Conservation (phyloP, 768 basidiomycete species). For the Rhodotorula babjevae region DNA sequence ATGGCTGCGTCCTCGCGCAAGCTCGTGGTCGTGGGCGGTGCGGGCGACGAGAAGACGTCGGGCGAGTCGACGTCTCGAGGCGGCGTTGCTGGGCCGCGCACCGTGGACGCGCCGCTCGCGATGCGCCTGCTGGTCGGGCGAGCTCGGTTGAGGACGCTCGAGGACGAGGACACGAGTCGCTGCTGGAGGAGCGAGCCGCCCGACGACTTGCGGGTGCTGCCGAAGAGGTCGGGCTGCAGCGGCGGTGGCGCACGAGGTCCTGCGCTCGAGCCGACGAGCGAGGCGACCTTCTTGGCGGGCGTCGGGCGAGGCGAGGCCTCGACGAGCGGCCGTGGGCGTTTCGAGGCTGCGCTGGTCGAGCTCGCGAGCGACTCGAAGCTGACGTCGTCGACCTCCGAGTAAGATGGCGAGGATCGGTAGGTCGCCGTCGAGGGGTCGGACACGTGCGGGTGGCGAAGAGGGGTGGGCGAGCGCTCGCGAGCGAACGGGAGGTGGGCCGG, state of each 20-base stretch:
- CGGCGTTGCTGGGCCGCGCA: slow-evolving; percentile 19
- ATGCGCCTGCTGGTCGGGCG: neutral
- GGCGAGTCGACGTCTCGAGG: slow-evolving; percentile 1
- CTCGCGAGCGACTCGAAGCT: neutral
- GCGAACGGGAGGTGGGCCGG: slow-evolving; percentile 12
- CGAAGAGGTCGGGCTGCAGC: neutral
- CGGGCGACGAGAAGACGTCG: slow-evolving; percentile 19
- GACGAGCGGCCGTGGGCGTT: slow-evolving; percentile 13
- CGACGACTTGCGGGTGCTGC: neutral
- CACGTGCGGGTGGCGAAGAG: slow-evolving; percentile 11
- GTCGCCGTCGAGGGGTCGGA: neutral
- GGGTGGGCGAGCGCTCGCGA: slow-evolving; percentile 3
- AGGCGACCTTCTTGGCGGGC: slow-evolving; percentile 32
- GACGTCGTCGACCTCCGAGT: neutral
- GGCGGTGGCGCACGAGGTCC: slow-evolving; percentile 4
- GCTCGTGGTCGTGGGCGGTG: neutral
- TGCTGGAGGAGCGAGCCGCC: neutral
- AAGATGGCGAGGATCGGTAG: neutral
- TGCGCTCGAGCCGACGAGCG: neutral
- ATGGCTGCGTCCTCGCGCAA: neutral
- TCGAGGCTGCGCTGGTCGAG: slow-evolving; percentile 8
- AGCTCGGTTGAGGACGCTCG: neutral
- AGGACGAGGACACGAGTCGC: slow-evolving; percentile 9
- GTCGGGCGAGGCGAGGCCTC: slow-evolving; percentile 29
- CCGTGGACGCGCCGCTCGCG: slow-evolving; percentile 24